Evolutionary conservation across 2,329 filamentous ascomycete genomes (phyloP), one percentile per base, ranked within the genome.

Genomic region (Colletotrichum higginsianum): DNA sequence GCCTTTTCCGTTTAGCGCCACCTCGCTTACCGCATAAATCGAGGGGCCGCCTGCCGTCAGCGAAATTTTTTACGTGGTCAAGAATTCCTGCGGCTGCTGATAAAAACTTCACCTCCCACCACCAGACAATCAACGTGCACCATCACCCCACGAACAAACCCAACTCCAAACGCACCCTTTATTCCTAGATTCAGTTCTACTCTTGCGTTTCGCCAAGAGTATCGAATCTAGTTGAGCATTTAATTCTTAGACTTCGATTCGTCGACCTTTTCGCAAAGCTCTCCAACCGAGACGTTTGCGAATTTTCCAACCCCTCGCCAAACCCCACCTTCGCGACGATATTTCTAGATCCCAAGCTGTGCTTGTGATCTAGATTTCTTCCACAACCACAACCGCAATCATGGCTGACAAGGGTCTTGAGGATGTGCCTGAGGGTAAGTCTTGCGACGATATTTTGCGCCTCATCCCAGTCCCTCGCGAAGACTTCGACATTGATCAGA

Each of bases 381-480:
- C 81, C 80, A 76, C 82, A 79, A 79, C 77, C 35, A 74, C 80
- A 86, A 88, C 87, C 92, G 92, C 94, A 96, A 98, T 93, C 91
- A 98, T 98, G 96, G 96, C 95, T 94, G 93, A 94, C 81, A 98
- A 97, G 90, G 96, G 96, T 90, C 94, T 98, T 88, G 95, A 98
- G 90, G 96, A 98, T 85, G 92, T 98, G 87, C 93, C 94, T 84
- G 95, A 97, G 90, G 91, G 94, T 73, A 71, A 73, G 72, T 66
- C 44, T 56, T 64, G 58, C 47, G 26, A 67, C 49, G 15, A 8
- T 30, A 46, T 52, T 18, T 40, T 50, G 38, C 16, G 15, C 15
- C n/a, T 42, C 30, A n/a, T 38, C 1, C 12, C 8, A n/a, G 55
- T 44, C 18, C 42, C 42, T 21, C 44, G 15, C 11, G 18, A 42